Conservation (phyloP, 768 basidiomycete species). For the Mrakia hoshinonis region DNA sequence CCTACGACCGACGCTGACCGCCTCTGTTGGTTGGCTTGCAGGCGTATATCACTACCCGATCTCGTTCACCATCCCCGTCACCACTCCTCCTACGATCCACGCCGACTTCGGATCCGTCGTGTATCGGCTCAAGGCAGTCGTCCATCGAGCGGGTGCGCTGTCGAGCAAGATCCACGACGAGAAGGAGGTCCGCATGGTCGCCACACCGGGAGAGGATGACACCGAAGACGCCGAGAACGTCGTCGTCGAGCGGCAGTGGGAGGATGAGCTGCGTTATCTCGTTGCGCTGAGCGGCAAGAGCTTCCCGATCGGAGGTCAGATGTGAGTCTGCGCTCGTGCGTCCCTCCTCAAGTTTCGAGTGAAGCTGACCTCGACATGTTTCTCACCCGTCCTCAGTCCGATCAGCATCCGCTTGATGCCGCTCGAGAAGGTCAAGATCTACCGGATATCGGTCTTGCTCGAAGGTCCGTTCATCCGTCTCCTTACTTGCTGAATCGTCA, state of each 20-base stretch:
- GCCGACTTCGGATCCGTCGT: slow-evolving; percentile 65
- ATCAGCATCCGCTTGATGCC: slow-evolving; percentile 74
- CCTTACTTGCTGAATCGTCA: neutral
- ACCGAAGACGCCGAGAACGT: slow-evolving; percentile 72
- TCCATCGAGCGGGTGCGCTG: slow-evolving; percentile 74
- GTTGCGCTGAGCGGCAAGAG: slow-evolving; percentile 64
- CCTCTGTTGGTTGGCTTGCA: too few species aligned
- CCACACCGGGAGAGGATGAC: slow-evolving; percentile 69
- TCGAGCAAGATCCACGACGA: slow-evolving; percentile 59
- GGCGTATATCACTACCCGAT: slow-evolving; percentile 92
- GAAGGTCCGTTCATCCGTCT: slow-evolving; percentile 54
- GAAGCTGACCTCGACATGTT: neutral
- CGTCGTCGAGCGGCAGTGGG: slow-evolving; percentile 82
- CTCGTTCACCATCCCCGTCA: slow-evolving; percentile 72
- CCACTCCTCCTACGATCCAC: slow-evolving; percentile 65
- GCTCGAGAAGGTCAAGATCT: slow-evolving; percentile 69
- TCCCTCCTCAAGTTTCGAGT: too few species aligned
- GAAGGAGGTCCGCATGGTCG: slow-evolving; percentile 66
- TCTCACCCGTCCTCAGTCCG: slow-evolving; percentile 42
- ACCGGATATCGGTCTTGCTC: slow-evolving; percentile 60
- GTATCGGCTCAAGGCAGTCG: slow-evolving; percentile 73
- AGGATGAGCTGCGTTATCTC: slow-evolving; percentile 64
- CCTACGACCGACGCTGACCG: too few species aligned
- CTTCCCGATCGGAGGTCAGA: slow-evolving; percentile 70
- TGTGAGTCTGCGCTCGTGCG: slow-evolving; percentile 41